Conservation (phyloP, 2,329 filamentous ascomycete species). For the Fusarium sarcochroum region DNA sequence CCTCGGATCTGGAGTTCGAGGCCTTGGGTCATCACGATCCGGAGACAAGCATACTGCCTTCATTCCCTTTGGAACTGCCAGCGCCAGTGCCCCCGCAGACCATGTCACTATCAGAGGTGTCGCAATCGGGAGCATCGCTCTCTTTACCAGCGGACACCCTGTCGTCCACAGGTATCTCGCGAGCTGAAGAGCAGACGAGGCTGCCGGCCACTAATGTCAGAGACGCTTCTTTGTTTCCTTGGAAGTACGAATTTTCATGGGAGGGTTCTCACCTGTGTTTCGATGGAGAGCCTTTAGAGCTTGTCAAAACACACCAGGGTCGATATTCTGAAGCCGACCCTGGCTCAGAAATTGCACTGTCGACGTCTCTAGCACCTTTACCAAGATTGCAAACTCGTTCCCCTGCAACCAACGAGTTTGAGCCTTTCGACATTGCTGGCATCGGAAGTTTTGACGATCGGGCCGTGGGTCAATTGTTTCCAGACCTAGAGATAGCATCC, state of each 20-base stretch:
- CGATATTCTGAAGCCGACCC: not conserved
- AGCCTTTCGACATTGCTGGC: rapidly evolving
- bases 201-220: not conserved
- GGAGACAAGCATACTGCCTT: rapidly evolving
- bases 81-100: rapidly evolving
- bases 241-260: conserved; percentile 15
- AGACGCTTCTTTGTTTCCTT: rapidly evolving
- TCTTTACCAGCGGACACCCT: not conserved
- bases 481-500: not conserved
- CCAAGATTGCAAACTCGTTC: not conserved
- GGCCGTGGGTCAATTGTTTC: too few relatives aligned
- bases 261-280: not conserved
- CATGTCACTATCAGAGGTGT: not conserved
- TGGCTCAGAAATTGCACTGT: not conserved
- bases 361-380: rapidly evolving
- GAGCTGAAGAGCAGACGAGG: not conserved
- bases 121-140: not conserved
- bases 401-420: rapidly evolving
- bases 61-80: rapidly evolving
- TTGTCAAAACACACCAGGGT: not conserved
- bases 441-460: not conserved
- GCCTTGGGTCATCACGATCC: rapidly evolving
- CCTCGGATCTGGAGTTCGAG: rapidly evolving
- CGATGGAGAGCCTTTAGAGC: not conserved
- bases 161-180: not conserved